Base-by-base conservation (phyloP, 176 grass and related monocot genomes). In the Carex pumila region DNA sequence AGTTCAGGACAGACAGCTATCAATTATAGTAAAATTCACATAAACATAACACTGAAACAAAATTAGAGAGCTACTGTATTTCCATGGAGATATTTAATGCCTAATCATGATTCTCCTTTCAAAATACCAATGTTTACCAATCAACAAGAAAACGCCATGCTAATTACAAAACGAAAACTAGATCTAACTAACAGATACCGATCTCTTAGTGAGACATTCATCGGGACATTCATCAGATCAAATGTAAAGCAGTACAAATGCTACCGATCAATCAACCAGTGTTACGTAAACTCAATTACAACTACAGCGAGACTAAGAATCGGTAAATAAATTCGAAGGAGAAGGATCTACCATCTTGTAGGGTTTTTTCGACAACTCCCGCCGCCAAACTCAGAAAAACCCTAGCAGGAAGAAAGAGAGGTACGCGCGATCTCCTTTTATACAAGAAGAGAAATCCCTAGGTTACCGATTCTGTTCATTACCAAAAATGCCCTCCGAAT, bases 381-480 rank as follows among this genome's bases (percentile, higher is more conserved):
- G 81, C 81, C 81, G 81, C 62, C 62, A 66, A 25, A 18, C 52
- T 78, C 73, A 49, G 49, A 62, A 83, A 83, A 83, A 83, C 81
- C 81, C 81, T 83, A 83, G 81, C 5, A 68, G 30, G 80, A 83
- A 69, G 47, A 11, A 32, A 21, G 10, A 19, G 7, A 13, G 3
- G 6, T 1, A 63, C 3, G 79, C 34, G 79, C 79, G 30, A 14
- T 22, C 5, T 1, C 15, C 4, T 45, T 49, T 66, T 82, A 65
- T 82, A 82, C 5, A 15, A 3, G 31, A 9, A 22, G 4, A 36
- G 1, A 37, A 82, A 81, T 7, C 39, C 18, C 36, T 81, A 81
- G 79, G 79, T 41, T 13, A 30, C 0, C 19, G 10, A 3, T 12
- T 37, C 17, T 22, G 6, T 68, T 47, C 0, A 55, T 66, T 69